These are phyloP conservation scores for Colletotrichum sidae DNA, from an alignment of 2,329 filamentous ascomycete species.

Conservation along the genomic window DNA sequence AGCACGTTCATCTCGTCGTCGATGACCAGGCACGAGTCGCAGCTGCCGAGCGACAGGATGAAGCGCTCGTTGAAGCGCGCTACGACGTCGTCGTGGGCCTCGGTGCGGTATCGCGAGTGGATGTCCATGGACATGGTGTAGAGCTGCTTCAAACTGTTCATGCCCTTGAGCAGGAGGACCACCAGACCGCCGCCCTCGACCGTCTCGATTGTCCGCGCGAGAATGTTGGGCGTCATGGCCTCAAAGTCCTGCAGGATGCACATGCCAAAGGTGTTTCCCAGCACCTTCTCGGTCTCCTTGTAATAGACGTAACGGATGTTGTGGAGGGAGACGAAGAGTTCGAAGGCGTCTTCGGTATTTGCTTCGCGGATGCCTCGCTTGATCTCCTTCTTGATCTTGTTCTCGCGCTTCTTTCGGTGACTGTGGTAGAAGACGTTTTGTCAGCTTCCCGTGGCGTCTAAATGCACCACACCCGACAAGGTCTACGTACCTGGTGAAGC, in stretches of 20 bases:
- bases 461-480: background rate
- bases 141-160: constrained; percentile 96
- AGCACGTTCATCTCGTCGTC: constrained; percentile 98
- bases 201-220: constrained; percentile 95
- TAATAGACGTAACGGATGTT: constrained; percentile 99
- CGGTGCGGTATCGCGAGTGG: constrained; percentile 94
- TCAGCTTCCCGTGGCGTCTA: constrained; percentile 6
- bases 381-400: constrained; percentile 98
- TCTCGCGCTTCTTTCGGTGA: constrained; percentile 97
- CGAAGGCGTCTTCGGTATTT: constrained; percentile 94
- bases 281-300: constrained; percentile 98
- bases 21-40: constrained; percentile 92
- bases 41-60: constrained; percentile 93
- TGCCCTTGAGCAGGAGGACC: constrained; percentile 90
- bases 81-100: constrained; percentile 94
- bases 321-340: constrained; percentile 95
- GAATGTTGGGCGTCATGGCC: constrained; percentile 94
- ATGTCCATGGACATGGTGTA: constrained; percentile 99
- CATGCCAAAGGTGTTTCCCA: constrained; percentile 98
- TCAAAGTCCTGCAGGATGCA: constrained; percentile 99
- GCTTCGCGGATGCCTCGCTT: constrained; percentile 93
- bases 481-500: constrained; percentile 78
- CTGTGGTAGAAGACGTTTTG: constrained; percentile 51
- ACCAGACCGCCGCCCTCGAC: constrained; percentile 96
- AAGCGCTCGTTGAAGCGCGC: constrained; percentile 98